These are phyloP conservation scores for Dichotomocladium elegans DNA, from an alignment of 371 early-diverging fungal genomes.

Conservation along the genomic window DNA sequence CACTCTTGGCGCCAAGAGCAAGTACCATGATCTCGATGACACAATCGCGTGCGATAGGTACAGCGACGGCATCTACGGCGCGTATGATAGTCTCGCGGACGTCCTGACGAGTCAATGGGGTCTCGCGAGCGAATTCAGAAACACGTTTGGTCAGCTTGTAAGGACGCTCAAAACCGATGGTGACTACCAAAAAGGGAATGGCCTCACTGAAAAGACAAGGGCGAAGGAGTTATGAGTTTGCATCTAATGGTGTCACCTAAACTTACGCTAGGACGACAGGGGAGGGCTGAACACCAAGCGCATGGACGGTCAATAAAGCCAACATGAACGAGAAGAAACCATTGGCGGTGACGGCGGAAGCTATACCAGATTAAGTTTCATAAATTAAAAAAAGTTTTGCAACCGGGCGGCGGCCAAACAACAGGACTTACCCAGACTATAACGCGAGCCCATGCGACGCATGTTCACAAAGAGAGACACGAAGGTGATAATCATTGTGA, in stretches of 20 bases:
- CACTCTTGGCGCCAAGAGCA: slow-evolving; percentile 69
- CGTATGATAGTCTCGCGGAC: slow-evolving; percentile 59
- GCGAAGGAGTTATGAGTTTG: neutral
- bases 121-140: slow-evolving; percentile 37
- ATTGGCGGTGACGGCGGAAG: slow-evolving; percentile 50
- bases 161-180: slow-evolving; percentile 87
- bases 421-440: slow-evolving; percentile 59
- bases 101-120: slow-evolving; percentile 23
- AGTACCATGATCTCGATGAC: slow-evolving; percentile 77
- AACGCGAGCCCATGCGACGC: slow-evolving; percentile 78
- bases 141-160: slow-evolving; percentile 77
- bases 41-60: slow-evolving; percentile 68
- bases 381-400: too few relatives aligned
- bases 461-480: slow-evolving; percentile 76
- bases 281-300: slow-evolving; percentile 58
- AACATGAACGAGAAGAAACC: slow-evolving; percentile 75
- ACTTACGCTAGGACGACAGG: slow-evolving; percentile 55
- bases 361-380: slow-evolving; percentile 5
- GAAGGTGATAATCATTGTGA: slow-evolving; percentile 78
- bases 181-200: slow-evolving; percentile 85
- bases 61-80: slow-evolving; percentile 62
- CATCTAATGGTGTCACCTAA: neutral
- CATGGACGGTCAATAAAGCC: slow-evolving; percentile 56
- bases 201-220: slow-evolving; percentile 51
- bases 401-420: neutral